Evolutionary conservation across 768 basidiomycete species (phyloP), one percentile per base, ranked within the genome.

Genomic region (Leucocoprinus sp.): DNA sequence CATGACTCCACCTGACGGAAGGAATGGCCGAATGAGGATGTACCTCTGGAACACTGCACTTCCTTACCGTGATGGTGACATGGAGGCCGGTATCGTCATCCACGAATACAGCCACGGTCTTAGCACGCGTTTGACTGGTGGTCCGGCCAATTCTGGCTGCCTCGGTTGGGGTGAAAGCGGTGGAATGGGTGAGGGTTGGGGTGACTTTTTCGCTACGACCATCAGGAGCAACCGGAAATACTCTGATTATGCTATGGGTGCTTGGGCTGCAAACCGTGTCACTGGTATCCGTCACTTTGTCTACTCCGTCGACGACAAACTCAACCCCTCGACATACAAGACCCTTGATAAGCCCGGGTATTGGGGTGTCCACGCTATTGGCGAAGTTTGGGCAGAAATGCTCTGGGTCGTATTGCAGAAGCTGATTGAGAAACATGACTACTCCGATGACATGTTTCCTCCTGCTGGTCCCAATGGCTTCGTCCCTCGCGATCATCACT

Each of bases 171-270:
- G 95, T 42, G 93, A 98, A 68, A 74, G 82, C 21, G 95, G 95
- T 29, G 95, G 93, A 19, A 97, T 97, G 93, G 93, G 93, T 53
- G 92, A 96, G 65, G 93, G 93, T 11, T 96, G 93, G 93, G 93
- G 93, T 52, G 88, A 93, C 55, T 92, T 83, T 68, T 66, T 96
- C 40, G 93, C 92, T 4, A 97, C 93, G 0, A 78, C 78, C 0
- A 84, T 93, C 58, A 80, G 93, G 38, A 85, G 84, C 65, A 84
- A 71, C 38, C 71, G 71, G 57, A 65, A 64, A 41, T 88, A 92
- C 66, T 72, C 75, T 2, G 85, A 92, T 60, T 93, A 80, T 55
- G 67, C 84, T 1, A 96, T 98, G 93, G 95, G 95, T 38, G 75
- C 87, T 6, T 99, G 95, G 95, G 93, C 93, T 39, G 81, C 90